phyloP scores from a whole-genome alignment of 371 early-diverging fungal genomes.

The Apophysomyces sp. region DNA sequence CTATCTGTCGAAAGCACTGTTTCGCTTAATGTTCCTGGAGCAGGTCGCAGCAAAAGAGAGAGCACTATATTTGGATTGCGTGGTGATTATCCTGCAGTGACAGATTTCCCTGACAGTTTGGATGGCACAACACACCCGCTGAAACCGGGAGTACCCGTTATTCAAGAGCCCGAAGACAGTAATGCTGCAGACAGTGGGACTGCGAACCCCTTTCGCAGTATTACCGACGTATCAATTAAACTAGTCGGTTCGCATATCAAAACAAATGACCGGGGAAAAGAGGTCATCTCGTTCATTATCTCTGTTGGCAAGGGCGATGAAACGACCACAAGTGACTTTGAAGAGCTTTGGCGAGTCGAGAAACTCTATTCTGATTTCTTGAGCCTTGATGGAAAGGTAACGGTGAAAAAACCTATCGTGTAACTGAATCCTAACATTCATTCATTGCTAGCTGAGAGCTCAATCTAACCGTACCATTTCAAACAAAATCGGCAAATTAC shows the following conservation, averaged over 20 bases:
- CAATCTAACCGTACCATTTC: constrained; percentile 42
- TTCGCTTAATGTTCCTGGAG: neutral
- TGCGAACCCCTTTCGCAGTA: neutral
- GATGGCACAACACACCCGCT: constrained; percentile 5
- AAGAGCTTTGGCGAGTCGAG: constrained; percentile 69
- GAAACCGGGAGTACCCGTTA: neutral
- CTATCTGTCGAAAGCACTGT: neutral
- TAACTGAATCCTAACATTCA: neutral
- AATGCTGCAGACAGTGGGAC: too few species aligned
- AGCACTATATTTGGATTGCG: constrained; percentile 5
- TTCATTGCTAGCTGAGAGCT: constrained; percentile 45
- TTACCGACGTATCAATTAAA: constrained; percentile 24
- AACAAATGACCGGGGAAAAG: constrained; percentile 77
- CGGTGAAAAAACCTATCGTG: neutral
- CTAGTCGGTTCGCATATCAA: constrained; percentile 76
- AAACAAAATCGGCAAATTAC: constrained; percentile 70
- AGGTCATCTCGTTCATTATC: constrained; percentile 63
- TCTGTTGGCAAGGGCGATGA: constrained; percentile 35
- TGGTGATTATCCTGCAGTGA: neutral
- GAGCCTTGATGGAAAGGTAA: constrained; percentile 72
- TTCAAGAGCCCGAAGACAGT: neutral
- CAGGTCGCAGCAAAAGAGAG: constrained; percentile 6
- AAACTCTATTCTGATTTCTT: constrained; percentile 81
- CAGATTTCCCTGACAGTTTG: constrained; percentile 2
- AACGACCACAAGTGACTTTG: neutral